A percentile compares a stretch with the other conserved stretches of the same genome.
Evolutionary conservation across 2,329 filamentous ascomycete species (phyloP).

Genomic region (Colletotrichum sp.): DNA sequence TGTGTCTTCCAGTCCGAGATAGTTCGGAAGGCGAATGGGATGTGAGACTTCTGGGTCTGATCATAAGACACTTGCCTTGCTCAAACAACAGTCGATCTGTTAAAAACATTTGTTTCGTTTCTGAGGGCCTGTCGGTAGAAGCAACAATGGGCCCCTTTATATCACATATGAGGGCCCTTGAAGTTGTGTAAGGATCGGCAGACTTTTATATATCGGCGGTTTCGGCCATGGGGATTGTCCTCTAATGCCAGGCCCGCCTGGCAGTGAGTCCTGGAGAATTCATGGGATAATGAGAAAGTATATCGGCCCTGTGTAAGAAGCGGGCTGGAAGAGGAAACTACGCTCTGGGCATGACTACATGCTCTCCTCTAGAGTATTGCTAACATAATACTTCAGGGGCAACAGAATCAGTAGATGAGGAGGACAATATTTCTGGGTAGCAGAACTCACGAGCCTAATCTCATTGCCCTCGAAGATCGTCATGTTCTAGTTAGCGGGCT

Average conservation of each 20-base stretch:
- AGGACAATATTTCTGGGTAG: background rate
- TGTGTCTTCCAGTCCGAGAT: fast-evolving
- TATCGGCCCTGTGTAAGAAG: background rate
- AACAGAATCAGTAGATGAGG: background rate
- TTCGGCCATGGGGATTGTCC: no score
- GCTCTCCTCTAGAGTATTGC: background rate
- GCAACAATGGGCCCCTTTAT: fast-evolving
- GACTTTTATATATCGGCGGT: background rate
- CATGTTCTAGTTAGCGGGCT: background rate
- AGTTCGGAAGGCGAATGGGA: background rate
- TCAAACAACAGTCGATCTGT: background rate
- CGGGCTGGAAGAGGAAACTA: background rate
- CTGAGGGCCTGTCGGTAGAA: background rate
- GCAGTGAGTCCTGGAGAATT: background rate
- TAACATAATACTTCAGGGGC: fast-evolving
- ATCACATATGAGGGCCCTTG: background rate
- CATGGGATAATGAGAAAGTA: background rate
- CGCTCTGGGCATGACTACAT: fast-evolving
- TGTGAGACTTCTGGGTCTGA: fast-evolving
- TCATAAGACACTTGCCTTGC: fast-evolving
- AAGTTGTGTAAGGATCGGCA: background rate
- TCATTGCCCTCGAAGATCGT: background rate
- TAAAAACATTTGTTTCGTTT: background rate
- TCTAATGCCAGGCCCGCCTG: no score
- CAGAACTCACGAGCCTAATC: background rate